Base-by-base conservation (phyloP, 2,329 filamentous ascomycete species). In the Trichoderma atrobrunneum region DNA sequence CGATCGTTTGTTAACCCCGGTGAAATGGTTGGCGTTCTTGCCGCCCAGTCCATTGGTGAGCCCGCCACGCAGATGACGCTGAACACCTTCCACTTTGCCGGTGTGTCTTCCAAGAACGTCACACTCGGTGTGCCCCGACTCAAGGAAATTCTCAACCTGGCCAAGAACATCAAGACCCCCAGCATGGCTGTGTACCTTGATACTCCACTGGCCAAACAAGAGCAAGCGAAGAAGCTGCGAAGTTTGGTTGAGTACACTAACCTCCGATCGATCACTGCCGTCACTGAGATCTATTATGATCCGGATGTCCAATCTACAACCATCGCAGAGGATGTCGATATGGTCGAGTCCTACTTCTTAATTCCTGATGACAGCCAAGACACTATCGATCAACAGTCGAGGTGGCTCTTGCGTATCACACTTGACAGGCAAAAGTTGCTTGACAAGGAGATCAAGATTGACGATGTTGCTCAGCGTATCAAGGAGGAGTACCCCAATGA, bases 41-140 rank as follows among this genome's bases (percentile, higher is more conserved):
- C 96, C 74, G 96, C 97, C 7, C 96, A 99, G 84, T 99, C 96
- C 36, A 99, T 99, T 80, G 96, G 96, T 85, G 96, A 99, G 83
- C 96, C 96, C 54, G 97, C 96, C 26, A 99, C 96, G 1, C 96
- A 99, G 86, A 99, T 99, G 96, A 99, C 96, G 1, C 85, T 99
- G 73, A 99, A 99, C 85, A 99, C 96, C 28, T 99, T 99, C 92
- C 96, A 99, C 87, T 99, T 99, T 82, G 95, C 96, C 82, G 96
- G 96, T 97, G 94, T 99, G 73, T 97, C 97, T 48, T 97, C 95
- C 28, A 99, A 99, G 91, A 99, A 99, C 87, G 95, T 99, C 70
- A 99, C 96, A 0, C 91, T 99, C 63, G 96, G 96, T 94, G 96
- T 99, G 57, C 96, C 96, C 57, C 95, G 96, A 90, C 89, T 99